Evolutionary conservation across 441 rosid genomes (phyloP).

Genomic region (Gossypium trilobum): DNA sequence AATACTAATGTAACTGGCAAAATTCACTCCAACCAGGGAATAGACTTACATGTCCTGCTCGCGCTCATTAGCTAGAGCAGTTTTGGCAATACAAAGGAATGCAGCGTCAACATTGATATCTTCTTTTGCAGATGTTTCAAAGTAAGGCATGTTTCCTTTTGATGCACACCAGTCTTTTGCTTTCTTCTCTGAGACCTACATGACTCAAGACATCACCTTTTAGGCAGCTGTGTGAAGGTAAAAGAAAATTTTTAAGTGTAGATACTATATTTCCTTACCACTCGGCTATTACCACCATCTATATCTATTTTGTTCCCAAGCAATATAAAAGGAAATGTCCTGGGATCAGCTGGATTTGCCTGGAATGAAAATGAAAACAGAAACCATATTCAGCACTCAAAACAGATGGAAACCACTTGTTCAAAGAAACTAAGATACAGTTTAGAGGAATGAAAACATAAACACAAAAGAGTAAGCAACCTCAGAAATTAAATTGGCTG

Average conservation of each 20-base stretch:
- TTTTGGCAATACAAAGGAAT: conserved; percentile 65
- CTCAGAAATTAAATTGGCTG: not conserved
- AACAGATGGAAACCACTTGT: not conserved
- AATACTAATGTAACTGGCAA: not conserved
- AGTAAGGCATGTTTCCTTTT: conserved; percentile 77
- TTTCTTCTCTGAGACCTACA: conserved; percentile 87
- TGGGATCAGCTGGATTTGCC: conserved; percentile 86
- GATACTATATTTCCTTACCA: conserved; percentile 42
- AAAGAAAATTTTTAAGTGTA: not conserved
- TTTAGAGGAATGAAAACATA: not conserved
- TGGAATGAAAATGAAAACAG: conserved; percentile 17
- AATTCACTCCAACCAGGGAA: not conserved
- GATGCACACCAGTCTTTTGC: conserved; percentile 88
- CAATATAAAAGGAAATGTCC: conserved; percentile 64
- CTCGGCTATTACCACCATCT: conserved; percentile 97
- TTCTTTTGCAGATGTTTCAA: conserved; percentile 93
- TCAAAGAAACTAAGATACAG: not conserved
- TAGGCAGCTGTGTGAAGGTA: conserved; percentile 7
- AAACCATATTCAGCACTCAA: conserved; percentile 15
- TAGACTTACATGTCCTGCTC: conserved; percentile 79
- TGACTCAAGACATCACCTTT: conserved; percentile 12
- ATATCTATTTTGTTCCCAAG: conserved; percentile 96
- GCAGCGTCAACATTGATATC: conserved; percentile 80
- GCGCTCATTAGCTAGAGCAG: conserved; percentile 68
- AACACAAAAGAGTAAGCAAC: not conserved